Evolutionary conservation across 2,329 filamentous ascomycete genomes (phyloP).

Genomic region (Aspergillus udagawae): DNA sequence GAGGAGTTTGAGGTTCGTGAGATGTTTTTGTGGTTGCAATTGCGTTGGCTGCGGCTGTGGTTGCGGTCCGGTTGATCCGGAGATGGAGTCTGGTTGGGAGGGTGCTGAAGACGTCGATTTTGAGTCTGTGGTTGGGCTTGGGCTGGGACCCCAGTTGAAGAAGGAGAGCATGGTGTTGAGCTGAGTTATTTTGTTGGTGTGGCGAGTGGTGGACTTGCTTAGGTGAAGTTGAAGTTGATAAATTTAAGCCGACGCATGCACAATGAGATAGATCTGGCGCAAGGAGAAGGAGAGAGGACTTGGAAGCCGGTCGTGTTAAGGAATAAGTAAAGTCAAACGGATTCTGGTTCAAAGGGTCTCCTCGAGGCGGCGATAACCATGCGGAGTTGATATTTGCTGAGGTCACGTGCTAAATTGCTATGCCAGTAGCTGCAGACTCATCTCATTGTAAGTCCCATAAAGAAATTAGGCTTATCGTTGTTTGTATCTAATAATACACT

Average conservation of each 20-base stretch:
- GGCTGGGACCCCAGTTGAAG: constrained; percentile 8
- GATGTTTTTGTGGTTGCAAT: constrained; percentile 5
- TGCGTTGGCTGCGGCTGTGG: constrained; percentile 4
- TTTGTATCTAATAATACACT: neutral
- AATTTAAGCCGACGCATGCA: neutral
- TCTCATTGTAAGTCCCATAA: neutral
- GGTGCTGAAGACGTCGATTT: constrained; percentile 11
- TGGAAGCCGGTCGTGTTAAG: neutral
- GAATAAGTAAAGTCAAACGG: neutral
- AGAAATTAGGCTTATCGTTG: neutral
- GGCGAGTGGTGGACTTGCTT: neutral
- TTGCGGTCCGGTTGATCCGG: constrained; percentile 3
- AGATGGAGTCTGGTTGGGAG: neutral
- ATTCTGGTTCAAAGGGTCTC: neutral
- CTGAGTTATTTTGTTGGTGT: neutral
- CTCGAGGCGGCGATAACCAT: neutral
- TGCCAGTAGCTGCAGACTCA: too few relatives aligned
- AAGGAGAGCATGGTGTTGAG: constrained; percentile 22
- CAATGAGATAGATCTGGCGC: neutral
- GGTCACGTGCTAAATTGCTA: constrained; percentile 3
- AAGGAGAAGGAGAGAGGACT: neutral
- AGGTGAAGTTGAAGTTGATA: neutral
- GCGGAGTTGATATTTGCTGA: neutral
- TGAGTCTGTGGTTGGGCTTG: neutral
- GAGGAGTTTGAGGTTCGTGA: constrained; percentile 53